These are phyloP conservation scores for Penicillium mononematosum DNA, from an alignment of 495 filamentous ascomycete species.

Conservation along the genomic window DNA sequence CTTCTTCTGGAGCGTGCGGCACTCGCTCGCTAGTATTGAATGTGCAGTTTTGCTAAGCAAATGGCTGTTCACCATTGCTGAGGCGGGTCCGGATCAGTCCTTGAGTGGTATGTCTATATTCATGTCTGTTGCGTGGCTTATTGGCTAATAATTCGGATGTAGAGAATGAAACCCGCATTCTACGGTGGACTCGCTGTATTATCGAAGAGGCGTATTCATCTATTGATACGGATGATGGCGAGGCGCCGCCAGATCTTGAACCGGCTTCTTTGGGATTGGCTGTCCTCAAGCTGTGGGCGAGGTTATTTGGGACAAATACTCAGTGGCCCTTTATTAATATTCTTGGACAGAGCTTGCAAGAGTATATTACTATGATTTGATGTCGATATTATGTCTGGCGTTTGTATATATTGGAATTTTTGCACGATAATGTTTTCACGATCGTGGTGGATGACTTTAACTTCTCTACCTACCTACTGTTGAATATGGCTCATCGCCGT, in stretches of 20 bases:
- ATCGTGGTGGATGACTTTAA: background rate
- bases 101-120: constrained; percentile 31
- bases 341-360: constrained; percentile 38
- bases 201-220: constrained; percentile 41
- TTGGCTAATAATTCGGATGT: background rate
- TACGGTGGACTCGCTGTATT: constrained; percentile 41
- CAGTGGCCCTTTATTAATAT: constrained; percentile 46
- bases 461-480: background rate
- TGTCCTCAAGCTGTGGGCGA: constrained; percentile 39
- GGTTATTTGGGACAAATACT: constrained; percentile 38
- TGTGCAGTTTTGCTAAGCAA: constrained; percentile 50
- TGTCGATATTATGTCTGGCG: background rate
- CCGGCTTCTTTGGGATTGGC: constrained; percentile 32
- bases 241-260: constrained; percentile 27
- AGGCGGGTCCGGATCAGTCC: constrained; percentile 30
- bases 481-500: background rate
- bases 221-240: constrained; percentile 35
- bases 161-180: constrained; percentile 42
- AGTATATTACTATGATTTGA: constrained; percentile 34
- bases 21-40: constrained; percentile 49
- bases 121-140: background rate
- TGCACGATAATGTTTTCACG: background rate
- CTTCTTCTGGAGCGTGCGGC: constrained; percentile 51
- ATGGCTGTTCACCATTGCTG: constrained; percentile 45
- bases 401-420: constrained; percentile 11